Conservation (phyloP, 2,329 filamentous ascomycete genomes). For the Botryotinia globosa region DNA sequence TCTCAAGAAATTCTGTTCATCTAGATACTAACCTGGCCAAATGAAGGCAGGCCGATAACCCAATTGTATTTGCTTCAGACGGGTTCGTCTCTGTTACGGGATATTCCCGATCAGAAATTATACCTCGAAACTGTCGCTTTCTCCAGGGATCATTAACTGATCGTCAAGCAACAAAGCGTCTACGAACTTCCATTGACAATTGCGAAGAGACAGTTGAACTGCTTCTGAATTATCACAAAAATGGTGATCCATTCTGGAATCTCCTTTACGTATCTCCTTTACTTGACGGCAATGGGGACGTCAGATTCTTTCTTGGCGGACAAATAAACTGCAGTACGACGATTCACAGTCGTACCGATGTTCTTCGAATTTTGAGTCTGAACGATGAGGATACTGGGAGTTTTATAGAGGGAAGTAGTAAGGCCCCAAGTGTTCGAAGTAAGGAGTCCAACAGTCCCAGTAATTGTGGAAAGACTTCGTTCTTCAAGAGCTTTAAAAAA, state of each 20-base stretch:
- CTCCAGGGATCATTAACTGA: conserved; percentile 50
- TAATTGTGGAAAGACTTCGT: conserved; percentile 25
- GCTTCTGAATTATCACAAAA: conserved; percentile 50
- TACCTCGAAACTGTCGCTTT: conserved; percentile 50
- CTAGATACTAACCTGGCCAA: neutral
- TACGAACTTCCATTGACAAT: conserved; percentile 44
- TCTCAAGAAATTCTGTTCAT: neutral
- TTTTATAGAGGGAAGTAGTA: conserved; percentile 24
- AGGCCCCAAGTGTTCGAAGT: conserved; percentile 23
- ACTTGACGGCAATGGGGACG: conserved; percentile 46
- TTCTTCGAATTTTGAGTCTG: conserved; percentile 48
- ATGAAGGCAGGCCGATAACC: conserved; percentile 46
- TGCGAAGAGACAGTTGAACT: conserved; percentile 49
- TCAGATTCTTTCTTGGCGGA: conserved; percentile 53
- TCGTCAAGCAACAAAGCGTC: conserved; percentile 41
- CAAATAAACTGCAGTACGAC: conserved; percentile 58
- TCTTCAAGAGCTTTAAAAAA: conserved; percentile 35
- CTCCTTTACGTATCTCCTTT: conserved; percentile 54
- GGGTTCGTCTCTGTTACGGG: conserved; percentile 53
- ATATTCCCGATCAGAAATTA: conserved; percentile 47
- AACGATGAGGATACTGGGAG: conserved; percentile 39
- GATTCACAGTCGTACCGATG: conserved; percentile 49
- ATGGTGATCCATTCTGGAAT: conserved; percentile 56
- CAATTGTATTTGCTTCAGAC: conserved; percentile 50
- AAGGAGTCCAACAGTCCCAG: conserved; percentile 11